These are phyloP conservation scores for Trametes cubensis DNA, from an alignment of 768 basidiomycete genomes.

Conservation along the genomic window DNA sequence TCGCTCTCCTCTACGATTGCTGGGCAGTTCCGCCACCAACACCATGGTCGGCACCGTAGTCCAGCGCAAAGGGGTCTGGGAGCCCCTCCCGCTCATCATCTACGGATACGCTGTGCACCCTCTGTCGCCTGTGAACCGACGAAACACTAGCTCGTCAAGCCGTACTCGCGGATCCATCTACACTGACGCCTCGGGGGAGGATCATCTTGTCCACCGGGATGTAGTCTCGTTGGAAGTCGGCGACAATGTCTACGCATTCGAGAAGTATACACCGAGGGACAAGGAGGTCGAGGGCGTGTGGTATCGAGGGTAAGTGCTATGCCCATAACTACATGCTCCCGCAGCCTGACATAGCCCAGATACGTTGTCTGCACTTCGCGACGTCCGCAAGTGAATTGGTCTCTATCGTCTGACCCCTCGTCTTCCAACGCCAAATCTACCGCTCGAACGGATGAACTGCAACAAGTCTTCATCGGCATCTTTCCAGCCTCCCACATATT, in stretches of 20 bases:
- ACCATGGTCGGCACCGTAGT: constrained; percentile 21
- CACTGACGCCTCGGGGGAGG: constrained; percentile 62
- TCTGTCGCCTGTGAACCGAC: constrained; percentile 65
- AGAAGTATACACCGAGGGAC: constrained; percentile 75
- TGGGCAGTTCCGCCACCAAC: constrained; percentile 1
- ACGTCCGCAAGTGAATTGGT: constrained; percentile 71
- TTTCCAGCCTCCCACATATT: constrained; percentile 90
- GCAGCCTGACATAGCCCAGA: constrained; percentile 40
- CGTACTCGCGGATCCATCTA: constrained; percentile 62
- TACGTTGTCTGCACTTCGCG: constrained; percentile 87
- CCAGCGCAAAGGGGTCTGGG: constrained; percentile 51
- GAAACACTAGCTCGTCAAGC: constrained; percentile 67
- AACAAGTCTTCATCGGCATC: constrained; percentile 92
- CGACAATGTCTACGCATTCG: constrained; percentile 96
- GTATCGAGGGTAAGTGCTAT: constrained; percentile 85
- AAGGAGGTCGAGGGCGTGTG: constrained; percentile 82
- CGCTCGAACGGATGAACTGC: constrained; percentile 70
- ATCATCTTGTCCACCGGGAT: constrained; percentile 66
- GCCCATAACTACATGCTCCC: not conserved
- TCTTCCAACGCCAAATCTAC: constrained; percentile 47
- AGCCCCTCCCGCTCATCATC: constrained; percentile 72
- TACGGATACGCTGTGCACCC: constrained; percentile 93
- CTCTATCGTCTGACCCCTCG: constrained; percentile 59
- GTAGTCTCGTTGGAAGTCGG: constrained; percentile 90
- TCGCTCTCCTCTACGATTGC: not conserved